A percentile compares a stretch with the other conserved stretches of the same genome.
phyloP scores from a whole-genome alignment of 2,329 filamentous ascomycete genomes.

The Microdochium bolleyi region DNA sequence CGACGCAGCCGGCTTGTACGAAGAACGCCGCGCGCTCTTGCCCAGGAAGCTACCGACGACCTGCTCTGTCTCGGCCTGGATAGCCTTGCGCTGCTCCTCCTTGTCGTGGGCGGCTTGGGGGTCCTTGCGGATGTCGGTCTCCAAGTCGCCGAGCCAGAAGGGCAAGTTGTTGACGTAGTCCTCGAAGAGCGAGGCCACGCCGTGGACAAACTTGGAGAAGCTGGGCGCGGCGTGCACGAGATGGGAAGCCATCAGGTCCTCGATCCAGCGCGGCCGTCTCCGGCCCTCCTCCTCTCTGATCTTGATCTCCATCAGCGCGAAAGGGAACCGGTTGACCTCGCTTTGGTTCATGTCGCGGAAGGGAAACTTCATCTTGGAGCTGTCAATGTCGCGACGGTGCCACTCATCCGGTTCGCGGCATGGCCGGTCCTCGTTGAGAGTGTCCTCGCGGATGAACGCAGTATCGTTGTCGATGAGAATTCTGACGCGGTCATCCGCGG shows the following conservation, averaged over 20 bases:
- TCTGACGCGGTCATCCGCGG: constrained; percentile 79
- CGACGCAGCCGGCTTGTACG: constrained; percentile 35
- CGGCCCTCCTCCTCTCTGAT: constrained; percentile 57
- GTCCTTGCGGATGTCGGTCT: constrained; percentile 89
- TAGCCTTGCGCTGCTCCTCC: constrained; percentile 77
- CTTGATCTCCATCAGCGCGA: constrained; percentile 89
- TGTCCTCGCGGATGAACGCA: constrained; percentile 73
- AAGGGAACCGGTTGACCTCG: constrained; percentile 86
- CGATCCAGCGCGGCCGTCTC: constrained; percentile 76
- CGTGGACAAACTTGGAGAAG: constrained; percentile 97
- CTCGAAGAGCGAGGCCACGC: constrained; percentile 84
- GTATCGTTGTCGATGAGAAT: constrained; percentile 91
- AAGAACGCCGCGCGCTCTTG: constrained; percentile 18
- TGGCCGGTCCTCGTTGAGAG: constrained; percentile 73
- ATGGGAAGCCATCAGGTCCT: constrained; percentile 87
- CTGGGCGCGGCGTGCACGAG: constrained; percentile 81
- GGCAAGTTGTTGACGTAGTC: constrained; percentile 94
- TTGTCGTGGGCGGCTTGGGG: constrained; percentile 85
- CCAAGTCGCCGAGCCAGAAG: constrained; percentile 90
- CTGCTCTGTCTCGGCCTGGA: constrained; percentile 76
- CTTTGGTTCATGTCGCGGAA: constrained; percentile 83
- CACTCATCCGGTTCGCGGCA: constrained; percentile 83
- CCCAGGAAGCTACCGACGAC: constrained; percentile 85
- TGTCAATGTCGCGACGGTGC: constrained; percentile 89
- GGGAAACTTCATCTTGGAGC: constrained; percentile 72